These are phyloP conservation scores for Drosera spatulata DNA, from an alignment of 179 eudicot species.

Conservation along the genomic window DNA sequence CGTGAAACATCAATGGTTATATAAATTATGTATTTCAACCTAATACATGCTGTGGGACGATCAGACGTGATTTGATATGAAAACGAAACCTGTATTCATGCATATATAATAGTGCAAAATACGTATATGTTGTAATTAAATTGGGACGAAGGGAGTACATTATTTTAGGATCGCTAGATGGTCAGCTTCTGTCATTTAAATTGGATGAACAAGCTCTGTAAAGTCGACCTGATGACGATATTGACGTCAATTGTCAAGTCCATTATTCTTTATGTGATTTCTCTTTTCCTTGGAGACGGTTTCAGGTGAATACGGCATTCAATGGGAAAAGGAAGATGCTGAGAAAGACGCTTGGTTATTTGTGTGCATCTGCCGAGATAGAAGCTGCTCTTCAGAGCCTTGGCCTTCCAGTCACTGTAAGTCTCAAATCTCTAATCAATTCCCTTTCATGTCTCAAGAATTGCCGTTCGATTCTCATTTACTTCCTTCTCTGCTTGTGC, in stretches of 20 bases:
- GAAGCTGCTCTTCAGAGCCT: slow-evolving; percentile 53
- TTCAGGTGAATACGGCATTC: slow-evolving; percentile 83
- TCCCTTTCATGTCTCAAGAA: neutral
- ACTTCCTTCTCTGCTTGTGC: slow-evolving; percentile 2
- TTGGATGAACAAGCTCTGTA: neutral
- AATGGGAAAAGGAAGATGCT: slow-evolving; percentile 88
- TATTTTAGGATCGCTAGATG: no score
- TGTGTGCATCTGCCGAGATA: slow-evolving; percentile 51
- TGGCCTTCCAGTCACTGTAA: slow-evolving; percentile 65
- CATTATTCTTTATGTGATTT: neutral
- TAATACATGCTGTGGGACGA: no score
- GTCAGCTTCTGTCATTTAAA: no score
- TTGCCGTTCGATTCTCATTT: neutral
- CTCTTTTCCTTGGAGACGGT: neutral
- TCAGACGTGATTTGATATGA: no score
- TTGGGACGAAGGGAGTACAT: no score
- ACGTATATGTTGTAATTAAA: no score
- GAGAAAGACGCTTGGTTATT: slow-evolving; percentile 72
- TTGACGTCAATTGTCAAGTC: neutral
- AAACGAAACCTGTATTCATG: no score
- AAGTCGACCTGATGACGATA: neutral
- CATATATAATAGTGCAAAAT: no score
- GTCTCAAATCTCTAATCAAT: slow-evolving; percentile 2
- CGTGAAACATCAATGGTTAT: no score
- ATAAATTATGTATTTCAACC: no score